Conservation (phyloP, 1,284 basidiomycete species). For the Irpex rosettiformis region DNA sequence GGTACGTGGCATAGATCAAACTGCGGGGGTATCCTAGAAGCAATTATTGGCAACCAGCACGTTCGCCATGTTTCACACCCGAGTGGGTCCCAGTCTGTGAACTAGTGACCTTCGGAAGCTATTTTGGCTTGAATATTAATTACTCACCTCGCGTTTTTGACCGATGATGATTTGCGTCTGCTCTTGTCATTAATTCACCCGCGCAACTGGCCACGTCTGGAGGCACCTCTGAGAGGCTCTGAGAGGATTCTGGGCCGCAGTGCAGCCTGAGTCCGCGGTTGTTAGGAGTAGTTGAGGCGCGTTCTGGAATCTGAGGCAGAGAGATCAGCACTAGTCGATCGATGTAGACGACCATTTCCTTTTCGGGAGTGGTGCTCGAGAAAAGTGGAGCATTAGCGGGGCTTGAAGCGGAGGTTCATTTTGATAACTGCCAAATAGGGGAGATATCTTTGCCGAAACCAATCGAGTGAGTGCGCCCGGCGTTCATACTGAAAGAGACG, state of each 20-base stretch:
- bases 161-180: neutral
- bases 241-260: too few relatives aligned
- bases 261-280: too few relatives aligned
- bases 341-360: neutral
- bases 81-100: too few relatives aligned
- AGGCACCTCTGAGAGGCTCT: too few relatives aligned
- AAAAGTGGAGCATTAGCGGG: neutral
- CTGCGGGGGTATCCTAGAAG: neutral
- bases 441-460: neutral
- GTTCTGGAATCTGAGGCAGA: neutral
- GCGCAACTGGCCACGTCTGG: too few relatives aligned
- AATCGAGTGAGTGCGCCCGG: too few relatives aligned
- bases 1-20: too few relatives aligned
- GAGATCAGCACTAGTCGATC: neutral
- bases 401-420: neutral
- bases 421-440: neutral
- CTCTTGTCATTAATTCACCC: neutral
- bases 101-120: too few relatives aligned
- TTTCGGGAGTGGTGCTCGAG: neutral
- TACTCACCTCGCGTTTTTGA: too few relatives aligned
- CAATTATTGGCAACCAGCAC: too few relatives aligned
- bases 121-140: too few relatives aligned
- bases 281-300: neutral
- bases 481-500: neutral
- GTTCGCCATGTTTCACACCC: neutral